These are phyloP conservation scores for Candida ascalaphidarum DNA, from an alignment of 805 yeast species.

Conservation along the genomic window DNA sequence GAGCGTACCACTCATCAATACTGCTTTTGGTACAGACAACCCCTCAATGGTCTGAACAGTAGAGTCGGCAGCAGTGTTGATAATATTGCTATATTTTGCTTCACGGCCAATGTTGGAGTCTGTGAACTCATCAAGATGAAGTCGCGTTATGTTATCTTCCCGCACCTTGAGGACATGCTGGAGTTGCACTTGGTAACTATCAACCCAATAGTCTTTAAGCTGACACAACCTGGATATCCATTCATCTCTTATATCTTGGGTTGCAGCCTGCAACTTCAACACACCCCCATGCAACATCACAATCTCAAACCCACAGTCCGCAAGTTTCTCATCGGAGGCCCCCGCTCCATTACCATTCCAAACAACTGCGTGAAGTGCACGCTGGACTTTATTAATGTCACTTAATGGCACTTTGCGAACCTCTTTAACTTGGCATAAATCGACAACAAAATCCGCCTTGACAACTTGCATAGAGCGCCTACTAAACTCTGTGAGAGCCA, in stretches of 20 bases:
- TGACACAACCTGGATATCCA: conserved; percentile 54
- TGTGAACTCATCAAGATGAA: conserved; percentile 45
- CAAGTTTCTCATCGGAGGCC: conserved; percentile 17
- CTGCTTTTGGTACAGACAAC: conserved; percentile 48
- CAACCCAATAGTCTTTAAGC: conserved; percentile 52
- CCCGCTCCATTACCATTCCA: conserved; percentile 21
- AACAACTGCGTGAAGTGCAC: conserved; percentile 14
- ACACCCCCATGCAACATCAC: conserved; percentile 35
- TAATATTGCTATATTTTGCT: conserved; percentile 4
- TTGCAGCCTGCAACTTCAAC: conserved; percentile 50
- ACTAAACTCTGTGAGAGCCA: conserved; percentile 58
- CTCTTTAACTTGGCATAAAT: conserved; percentile 41
- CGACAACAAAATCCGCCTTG: conserved; percentile 54
- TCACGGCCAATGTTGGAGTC: conserved; percentile 47
- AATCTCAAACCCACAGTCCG: conserved; percentile 48
- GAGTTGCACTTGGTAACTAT: too few relatives aligned
- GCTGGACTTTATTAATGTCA: conserved; percentile 14
- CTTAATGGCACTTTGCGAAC: conserved; percentile 24
- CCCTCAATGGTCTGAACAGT: conserved; percentile 46
- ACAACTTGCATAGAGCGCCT: conserved; percentile 49
- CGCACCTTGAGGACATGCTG: conserved; percentile 26
- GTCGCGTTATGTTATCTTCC: conserved; percentile 33
- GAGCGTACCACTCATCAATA: conserved; percentile 57
- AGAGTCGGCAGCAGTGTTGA: conserved; percentile 42
- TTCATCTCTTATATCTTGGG: conserved; percentile 38